Conservation (phyloP, 306 rosid species). For the Chamaecrista fasciculata region DNA sequence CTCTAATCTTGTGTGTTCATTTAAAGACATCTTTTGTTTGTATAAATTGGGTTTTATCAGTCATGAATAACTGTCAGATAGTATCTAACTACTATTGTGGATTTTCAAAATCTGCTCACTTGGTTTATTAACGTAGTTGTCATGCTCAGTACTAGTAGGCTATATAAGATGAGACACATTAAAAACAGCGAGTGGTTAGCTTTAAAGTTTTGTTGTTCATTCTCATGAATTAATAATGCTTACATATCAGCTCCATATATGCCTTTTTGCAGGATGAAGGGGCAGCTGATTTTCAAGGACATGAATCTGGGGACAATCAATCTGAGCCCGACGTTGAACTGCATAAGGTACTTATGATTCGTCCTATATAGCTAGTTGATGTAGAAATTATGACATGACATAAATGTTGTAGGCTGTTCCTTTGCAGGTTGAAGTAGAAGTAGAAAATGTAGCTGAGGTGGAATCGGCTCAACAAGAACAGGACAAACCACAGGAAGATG, state of each 20-base stretch:
- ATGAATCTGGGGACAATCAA: conserved; percentile 46
- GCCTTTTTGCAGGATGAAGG: conserved; percentile 54
- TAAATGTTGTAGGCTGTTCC: conserved; percentile 10
- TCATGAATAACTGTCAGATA: background rate
- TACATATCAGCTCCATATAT: background rate
- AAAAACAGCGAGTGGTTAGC: background rate
- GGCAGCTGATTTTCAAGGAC: conserved; percentile 42
- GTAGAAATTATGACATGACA: conserved; percentile 6
- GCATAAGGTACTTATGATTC: conserved; percentile 40
- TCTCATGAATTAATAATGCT: background rate
- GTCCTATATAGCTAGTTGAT: background rate
- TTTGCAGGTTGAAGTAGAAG: conserved; percentile 59
- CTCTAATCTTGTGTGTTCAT: background rate
- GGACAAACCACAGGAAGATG: conserved; percentile 43
- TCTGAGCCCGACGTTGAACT: conserved; percentile 42
- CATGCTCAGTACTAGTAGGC: too few species aligned
- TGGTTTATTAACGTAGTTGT: conserved; percentile 1
- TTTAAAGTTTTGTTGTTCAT: too few species aligned
- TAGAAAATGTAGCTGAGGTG: conserved; percentile 44
- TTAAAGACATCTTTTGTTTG: background rate
- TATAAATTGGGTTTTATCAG: background rate
- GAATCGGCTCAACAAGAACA: conserved; percentile 54
- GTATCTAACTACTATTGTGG: background rate
- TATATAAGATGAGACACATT: too few species aligned
- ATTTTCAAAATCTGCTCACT: conserved; percentile 6